Percentiles rank a stretch among this genome's conserved stretches.
Conservation (phyloP, 2,329 filamentous ascomycete genomes). For the Exophiala mesophila region DNA sequence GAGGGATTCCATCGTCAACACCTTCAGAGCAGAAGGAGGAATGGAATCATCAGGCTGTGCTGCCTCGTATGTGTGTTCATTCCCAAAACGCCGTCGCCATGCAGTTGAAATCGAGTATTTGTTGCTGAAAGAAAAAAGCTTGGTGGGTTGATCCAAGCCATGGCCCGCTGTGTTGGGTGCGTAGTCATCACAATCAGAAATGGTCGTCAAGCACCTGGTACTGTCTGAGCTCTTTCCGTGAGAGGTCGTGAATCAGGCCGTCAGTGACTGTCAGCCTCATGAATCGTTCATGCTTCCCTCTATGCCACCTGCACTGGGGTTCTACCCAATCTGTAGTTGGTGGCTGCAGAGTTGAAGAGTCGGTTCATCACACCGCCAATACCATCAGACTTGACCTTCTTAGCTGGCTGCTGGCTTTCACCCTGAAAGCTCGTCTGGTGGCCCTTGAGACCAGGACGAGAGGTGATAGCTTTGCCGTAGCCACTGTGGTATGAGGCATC, state of each 20-base stretch:
- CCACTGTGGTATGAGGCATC: conserved; percentile 24
- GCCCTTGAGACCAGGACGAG: conserved; percentile 31
- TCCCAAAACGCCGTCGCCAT: conserved; percentile 21
- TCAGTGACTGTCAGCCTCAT: conserved; percentile 7
- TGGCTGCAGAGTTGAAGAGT: conserved; percentile 40
- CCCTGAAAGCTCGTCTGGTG: conserved; percentile 27
- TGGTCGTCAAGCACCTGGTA: conserved; percentile 13
- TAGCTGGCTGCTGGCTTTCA: conserved; percentile 35
- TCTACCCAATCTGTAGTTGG: conserved; percentile 32
- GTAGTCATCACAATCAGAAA: conserved; percentile 8
- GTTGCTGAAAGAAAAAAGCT: conserved; percentile 2
- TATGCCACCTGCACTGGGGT: conserved; percentile 22
- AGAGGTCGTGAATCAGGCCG: not conserved
- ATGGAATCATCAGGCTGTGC: not conserved
- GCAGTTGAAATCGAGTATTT: conserved; percentile 6
- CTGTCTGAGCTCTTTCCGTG: conserved; percentile 5
- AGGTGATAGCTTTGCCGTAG: conserved; percentile 10
- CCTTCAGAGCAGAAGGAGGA: too few relatives aligned
- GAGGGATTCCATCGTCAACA: too few relatives aligned
- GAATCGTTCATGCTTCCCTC: conserved; percentile 1
- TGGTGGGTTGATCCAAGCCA: conserved; percentile 2
- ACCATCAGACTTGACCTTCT: conserved; percentile 38
- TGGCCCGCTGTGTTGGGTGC: not conserved
- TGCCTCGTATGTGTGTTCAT: not conserved
- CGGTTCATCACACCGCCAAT: conserved; percentile 39